A percentile compares a stretch with the other conserved stretches of the same genome.
These are phyloP conservation scores for Talaromyces amestolkiae DNA, from an alignment of 2,329 filamentous ascomycete genomes.

Conservation along the genomic window DNA sequence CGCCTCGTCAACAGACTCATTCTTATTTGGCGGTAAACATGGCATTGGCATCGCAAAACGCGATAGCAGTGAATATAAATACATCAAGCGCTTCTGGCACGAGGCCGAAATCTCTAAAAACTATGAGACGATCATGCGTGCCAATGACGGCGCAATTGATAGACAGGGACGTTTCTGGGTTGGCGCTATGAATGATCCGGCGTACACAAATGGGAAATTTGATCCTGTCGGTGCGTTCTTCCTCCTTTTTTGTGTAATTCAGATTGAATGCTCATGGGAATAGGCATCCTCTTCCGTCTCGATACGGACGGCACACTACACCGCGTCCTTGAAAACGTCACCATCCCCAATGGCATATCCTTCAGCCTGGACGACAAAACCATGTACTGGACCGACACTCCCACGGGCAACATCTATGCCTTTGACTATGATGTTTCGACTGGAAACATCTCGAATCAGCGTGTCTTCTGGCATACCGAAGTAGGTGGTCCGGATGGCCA, in stretches of 20 bases:
- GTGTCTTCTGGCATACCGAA: slow-evolving; percentile 60
- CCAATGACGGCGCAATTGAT: slow-evolving; percentile 76
- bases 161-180: slow-evolving; percentile 67
- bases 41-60: slow-evolving; percentile 57
- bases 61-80: slow-evolving; percentile 5
- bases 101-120: slow-evolving; percentile 24
- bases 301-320: slow-evolving; percentile 56
- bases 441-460: slow-evolving; percentile 60
- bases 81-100: slow-evolving; percentile 17
- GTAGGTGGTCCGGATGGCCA: slow-evolving; percentile 71
- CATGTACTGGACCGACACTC: slow-evolving; percentile 76
- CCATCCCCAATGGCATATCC: slow-evolving; percentile 75
- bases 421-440: slow-evolving; percentile 65
- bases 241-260: slow-evolving; percentile 29
- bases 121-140: slow-evolving; percentile 38
- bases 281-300: slow-evolving; percentile 67
- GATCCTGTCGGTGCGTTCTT: slow-evolving; percentile 75
- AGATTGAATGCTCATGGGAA: slow-evolving; percentile 32
- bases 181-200: slow-evolving; percentile 18
- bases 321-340: slow-evolving; percentile 59
- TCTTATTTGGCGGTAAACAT: slow-evolving; percentile 73
- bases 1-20: slow-evolving; percentile 59
- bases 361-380: slow-evolving; percentile 69
- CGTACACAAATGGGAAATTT: slow-evolving; percentile 47
- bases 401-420: slow-evolving; percentile 62